These are phyloP conservation scores for Rhizophagus clarus DNA, from an alignment of 192 early-diverging fungal genomes.

Conservation along the genomic window DNA sequence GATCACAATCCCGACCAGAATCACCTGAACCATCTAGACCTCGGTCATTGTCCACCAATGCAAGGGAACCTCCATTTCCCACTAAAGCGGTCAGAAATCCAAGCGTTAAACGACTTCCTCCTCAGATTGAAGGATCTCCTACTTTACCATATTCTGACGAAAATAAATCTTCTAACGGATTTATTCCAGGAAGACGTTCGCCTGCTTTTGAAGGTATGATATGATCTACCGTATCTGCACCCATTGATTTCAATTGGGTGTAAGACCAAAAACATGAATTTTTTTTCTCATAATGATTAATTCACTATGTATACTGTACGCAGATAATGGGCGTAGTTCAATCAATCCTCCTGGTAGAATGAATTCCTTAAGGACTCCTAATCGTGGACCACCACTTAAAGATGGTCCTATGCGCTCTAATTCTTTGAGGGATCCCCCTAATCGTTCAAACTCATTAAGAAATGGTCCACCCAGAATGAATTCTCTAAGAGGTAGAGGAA, in stretches of 20 bases:
- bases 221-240: neutral
- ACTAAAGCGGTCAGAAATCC: neutral
- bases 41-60: conserved; percentile 25
- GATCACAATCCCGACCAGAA: neutral
- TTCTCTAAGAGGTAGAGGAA: neutral
- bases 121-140: neutral
- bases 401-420: neutral
- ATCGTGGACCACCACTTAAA: neutral
- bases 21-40: neutral
- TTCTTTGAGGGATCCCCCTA: neutral
- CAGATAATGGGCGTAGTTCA: conserved; percentile 19
- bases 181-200: neutral
- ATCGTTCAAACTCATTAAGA: neutral
- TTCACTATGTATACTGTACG: too few relatives aligned
- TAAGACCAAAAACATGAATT: neutral
- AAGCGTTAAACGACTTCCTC: neutral
- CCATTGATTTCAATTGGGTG: neutral
- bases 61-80: conserved; percentile 24
- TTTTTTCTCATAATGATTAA: too few relatives aligned
- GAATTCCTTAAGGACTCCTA: neutral
- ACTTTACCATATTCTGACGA: neutral
- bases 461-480: neutral
- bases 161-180: neutral
- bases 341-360: neutral
- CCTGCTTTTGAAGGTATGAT: neutral